Evolutionary conservation across 1,284 basidiomycete genomes (phyloP), one percentile per base, ranked within the genome.

Genomic region (Boletus semigastroideus): DNA sequence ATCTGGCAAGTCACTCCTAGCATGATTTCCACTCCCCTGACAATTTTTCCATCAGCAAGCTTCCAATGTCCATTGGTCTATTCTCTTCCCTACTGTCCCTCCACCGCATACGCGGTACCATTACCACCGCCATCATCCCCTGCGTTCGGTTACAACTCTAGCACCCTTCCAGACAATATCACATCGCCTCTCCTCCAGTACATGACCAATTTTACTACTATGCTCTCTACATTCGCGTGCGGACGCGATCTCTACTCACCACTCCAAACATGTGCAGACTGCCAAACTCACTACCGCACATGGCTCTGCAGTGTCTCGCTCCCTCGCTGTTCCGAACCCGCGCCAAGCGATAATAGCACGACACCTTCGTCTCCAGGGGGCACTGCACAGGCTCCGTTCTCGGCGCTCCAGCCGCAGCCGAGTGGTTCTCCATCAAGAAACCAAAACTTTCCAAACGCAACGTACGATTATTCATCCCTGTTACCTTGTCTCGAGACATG

Each of bases 191-290:
- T 92, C 40, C 66, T 83, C 20, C 71, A 75, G 6, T 83, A 81
- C 54, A 71, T 93, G 55, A 70, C 84, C 30, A 89, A 90, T 62
- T 92, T 94, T 69, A 87, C 89, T 1, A 77, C 78, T 1, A 79
- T 82, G 14, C 79, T 94, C 17, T 75, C 78, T 14, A 84, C 87
- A 3, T 81, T 83, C 56, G 82, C 89, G 2, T 94, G 92, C 62
- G 92, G 91, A 4, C 78, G 90, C 22, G 91, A 93, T 66, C 65
- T 78, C 43, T 94, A 92, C 72, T 92, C 89, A 10, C 87, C 87
- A 2, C 71, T 92, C 6, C 82, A 89, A 19, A 78, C 80, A 1
- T 94, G 92, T 62, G 75, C 80, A 12, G 87, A 90, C 67, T 94
- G 92, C 63, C 84, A 87, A 57, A 62, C 72, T 25, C 82, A 82